phyloP scores from a whole-genome alignment of 2,329 filamentous ascomycete species.

The Ophiognomonia clavigignenti-juglandacearum region DNA sequence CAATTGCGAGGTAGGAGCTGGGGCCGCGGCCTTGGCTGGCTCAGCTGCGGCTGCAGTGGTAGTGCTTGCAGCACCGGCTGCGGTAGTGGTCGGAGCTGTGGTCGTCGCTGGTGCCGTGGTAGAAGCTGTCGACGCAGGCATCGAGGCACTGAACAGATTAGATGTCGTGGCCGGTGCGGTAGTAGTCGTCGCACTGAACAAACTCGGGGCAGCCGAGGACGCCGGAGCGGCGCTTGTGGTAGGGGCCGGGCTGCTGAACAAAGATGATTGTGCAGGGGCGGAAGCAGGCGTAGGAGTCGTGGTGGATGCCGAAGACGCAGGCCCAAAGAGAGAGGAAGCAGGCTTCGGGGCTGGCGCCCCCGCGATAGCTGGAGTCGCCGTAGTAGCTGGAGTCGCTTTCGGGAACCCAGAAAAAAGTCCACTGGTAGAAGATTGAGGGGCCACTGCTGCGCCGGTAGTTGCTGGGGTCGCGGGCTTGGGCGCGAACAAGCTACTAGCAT shows the following conservation, averaged over 20 bases:
- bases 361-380: slow-evolving; percentile 10
- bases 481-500: slow-evolving; percentile 30
- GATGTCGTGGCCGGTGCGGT: slow-evolving; percentile 17
- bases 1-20: slow-evolving; percentile 76
- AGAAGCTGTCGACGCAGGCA: slow-evolving; percentile 20
- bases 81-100: no score
- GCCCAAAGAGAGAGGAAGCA: slow-evolving; percentile 25
- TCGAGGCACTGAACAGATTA: slow-evolving; percentile 21
- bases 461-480: slow-evolving; percentile 34
- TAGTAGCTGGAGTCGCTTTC: slow-evolving; percentile 26
- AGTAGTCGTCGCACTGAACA: slow-evolving; percentile 14
- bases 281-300: slow-evolving; percentile 12
- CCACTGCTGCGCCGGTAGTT: slow-evolving; percentile 14
- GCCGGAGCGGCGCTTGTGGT: slow-evolving; percentile 19
- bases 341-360: slow-evolving; percentile 17
- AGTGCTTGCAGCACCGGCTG: slow-evolving; percentile 19
- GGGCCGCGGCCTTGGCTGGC: slow-evolving; percentile 44
- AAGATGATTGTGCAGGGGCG: slow-evolving; percentile 3
- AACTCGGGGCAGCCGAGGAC: slow-evolving; percentile 21
- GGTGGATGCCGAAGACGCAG: slow-evolving; percentile 20
- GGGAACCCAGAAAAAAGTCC: no score
- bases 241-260: slow-evolving; percentile 5
- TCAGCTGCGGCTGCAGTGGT: slow-evolving; percentile 17
- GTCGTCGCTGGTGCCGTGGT: slow-evolving; percentile 17
- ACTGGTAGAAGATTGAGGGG: no score